These are phyloP conservation scores for Lachnellula willkommii DNA, from an alignment of 2,329 filamentous ascomycete genomes.

Conservation along the genomic window DNA sequence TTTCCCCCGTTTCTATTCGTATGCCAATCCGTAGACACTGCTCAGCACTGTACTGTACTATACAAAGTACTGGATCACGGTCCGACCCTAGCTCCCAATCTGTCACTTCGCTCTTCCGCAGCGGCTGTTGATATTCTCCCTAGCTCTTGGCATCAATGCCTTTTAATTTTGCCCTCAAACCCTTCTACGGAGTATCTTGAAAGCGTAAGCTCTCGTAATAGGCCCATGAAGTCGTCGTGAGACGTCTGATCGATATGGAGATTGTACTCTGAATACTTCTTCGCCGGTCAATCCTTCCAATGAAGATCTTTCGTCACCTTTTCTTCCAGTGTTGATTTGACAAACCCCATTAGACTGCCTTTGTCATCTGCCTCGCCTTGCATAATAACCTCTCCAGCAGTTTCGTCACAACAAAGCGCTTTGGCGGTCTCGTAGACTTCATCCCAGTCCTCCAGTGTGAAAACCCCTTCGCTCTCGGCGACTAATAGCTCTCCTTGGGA, in stretches of 20 bases:
- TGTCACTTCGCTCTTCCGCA: conserved; percentile 2
- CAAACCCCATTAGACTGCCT: conserved; percentile 50
- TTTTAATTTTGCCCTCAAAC: conserved; percentile 1
- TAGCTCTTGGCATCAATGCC: conserved; percentile 20
- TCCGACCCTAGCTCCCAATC: conserved; percentile 14
- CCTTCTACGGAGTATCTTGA: not conserved
- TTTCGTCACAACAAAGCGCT: conserved; percentile 53
- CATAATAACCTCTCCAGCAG: conserved; percentile 22
- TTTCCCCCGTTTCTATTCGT: conserved; percentile 14
- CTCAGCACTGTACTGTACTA: not conserved
- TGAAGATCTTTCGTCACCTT: conserved; percentile 50
- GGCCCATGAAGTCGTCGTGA: not conserved
- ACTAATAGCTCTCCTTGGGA: conserved; percentile 67
- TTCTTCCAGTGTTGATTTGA: conserved; percentile 56
- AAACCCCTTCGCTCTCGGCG: conserved; percentile 75
- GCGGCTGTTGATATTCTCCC: conserved; percentile 3
- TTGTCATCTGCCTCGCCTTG: conserved; percentile 38
- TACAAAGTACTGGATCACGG: conserved; percentile 2
- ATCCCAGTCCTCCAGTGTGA: conserved; percentile 72
- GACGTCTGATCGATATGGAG: conserved; percentile 9
- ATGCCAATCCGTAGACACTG: conserved; percentile 2
- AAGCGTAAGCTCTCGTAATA: not conserved
- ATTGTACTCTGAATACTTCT: conserved; percentile 6
- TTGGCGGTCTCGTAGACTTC: conserved; percentile 60
- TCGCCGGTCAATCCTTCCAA: conserved; percentile 45